Conservation (phyloP, 1,284 basidiomycete species). For the Boletellus dicymbophilus region DNA sequence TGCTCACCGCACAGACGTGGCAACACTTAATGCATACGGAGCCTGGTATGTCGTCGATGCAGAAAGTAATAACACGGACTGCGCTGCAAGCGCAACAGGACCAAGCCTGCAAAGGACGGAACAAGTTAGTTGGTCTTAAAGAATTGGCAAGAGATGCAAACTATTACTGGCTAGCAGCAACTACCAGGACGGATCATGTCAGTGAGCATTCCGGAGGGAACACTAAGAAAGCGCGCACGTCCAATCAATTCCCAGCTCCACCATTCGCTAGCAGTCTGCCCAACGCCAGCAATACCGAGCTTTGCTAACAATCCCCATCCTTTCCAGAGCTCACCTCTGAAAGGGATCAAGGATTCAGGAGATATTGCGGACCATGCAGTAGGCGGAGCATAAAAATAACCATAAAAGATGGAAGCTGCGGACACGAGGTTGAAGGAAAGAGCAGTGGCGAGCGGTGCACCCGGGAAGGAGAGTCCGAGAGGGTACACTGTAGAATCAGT, state of each 20-base stretch:
- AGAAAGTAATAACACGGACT: conserved; percentile 76
- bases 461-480: conserved; percentile 87
- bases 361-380: conserved; percentile 63
- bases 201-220: background rate
- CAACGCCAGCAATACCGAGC: conserved; percentile 79
- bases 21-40: conserved; percentile 81
- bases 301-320: conserved; percentile 72
- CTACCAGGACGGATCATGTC: conserved; percentile 25
- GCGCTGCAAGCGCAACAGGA: conserved; percentile 64
- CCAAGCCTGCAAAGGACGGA: conserved; percentile 45
- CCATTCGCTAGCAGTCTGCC: conserved; percentile 79
- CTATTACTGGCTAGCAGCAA: conserved; percentile 60
- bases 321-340: conserved; percentile 66
- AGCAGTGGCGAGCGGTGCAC: conserved; percentile 90
- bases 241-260: conserved; percentile 88
- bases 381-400: conserved; percentile 67
- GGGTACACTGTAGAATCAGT: conserved; percentile 66
- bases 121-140: background rate
- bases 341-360: conserved; percentile 52
- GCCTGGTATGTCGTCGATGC: conserved; percentile 83
- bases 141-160: background rate
- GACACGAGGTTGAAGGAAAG: conserved; percentile 89
- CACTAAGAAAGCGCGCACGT: conserved; percentile 37
- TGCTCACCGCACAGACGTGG: conserved; percentile 78
- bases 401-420: conserved; percentile 70